Evolutionary conservation across 2,329 filamentous ascomycete genomes (phyloP).

Genomic region (Ploettnerulaceae sp.): DNA sequence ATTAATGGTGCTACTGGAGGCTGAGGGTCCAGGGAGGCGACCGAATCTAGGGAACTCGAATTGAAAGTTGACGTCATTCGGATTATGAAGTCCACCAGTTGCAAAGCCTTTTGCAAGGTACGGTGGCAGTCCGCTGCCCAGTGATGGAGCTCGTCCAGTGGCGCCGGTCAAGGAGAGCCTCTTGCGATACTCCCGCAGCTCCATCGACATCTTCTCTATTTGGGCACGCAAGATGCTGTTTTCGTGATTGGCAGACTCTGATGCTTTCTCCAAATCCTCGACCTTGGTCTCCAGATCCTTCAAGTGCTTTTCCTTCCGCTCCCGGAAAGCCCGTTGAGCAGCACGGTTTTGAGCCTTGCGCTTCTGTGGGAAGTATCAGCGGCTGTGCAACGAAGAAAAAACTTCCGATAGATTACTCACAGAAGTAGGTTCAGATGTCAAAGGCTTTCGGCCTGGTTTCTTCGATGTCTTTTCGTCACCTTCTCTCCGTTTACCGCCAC

Average conservation of each 20-base stretch:
- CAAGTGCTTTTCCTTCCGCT: conserved; percentile 88
- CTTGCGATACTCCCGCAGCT: conserved; percentile 88
- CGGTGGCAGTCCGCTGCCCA: conserved; percentile 21
- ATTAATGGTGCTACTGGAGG: conserved; percentile 16
- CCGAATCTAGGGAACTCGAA: conserved; percentile 98
- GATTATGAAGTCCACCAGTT: conserved; percentile 49
- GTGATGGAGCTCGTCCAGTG: conserved; percentile 18
- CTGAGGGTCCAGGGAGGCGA: conserved; percentile 50
- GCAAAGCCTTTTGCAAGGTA: conserved; percentile 43
- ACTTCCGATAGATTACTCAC: conserved; percentile 53
- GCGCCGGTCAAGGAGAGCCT: conserved; percentile 57
- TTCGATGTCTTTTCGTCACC: conserved; percentile 77
- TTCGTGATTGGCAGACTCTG: conserved; percentile 76
- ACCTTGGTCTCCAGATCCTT: conserved; percentile 80
- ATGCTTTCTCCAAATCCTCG: conserved; percentile 73
- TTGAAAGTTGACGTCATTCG: conserved; percentile 76
- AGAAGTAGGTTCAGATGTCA: conserved; percentile 92
- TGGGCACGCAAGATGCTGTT: conserved; percentile 81
- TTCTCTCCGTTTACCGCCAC: conserved; percentile 65
- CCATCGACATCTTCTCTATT: conserved; percentile 78
- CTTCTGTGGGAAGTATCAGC: conserved; percentile 53
- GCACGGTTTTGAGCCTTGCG: conserved; percentile 94
- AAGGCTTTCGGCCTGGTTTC: conserved; percentile 92
- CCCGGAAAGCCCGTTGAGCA: conserved; percentile 86
- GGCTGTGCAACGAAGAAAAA: conserved; percentile 17